Evolutionary conservation across 371 early-diverging fungal species (phyloP).

Genomic region (Syncephalis plumigaleata): DNA sequence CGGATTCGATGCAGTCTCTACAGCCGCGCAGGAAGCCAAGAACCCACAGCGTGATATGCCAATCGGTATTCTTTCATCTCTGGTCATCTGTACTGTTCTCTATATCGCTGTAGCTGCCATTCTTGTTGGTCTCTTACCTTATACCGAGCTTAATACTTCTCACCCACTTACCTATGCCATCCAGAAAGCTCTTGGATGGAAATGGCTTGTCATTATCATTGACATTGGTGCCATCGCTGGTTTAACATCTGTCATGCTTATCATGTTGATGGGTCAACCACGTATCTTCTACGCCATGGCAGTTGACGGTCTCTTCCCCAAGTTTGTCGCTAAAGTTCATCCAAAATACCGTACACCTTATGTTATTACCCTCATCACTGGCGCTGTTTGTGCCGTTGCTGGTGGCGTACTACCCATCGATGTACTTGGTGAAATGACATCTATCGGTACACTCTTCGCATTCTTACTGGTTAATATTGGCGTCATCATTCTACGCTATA

Average conservation of each 20-base stretch:
- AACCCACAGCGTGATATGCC: slow-evolving; percentile 73
- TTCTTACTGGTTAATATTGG: slow-evolving; percentile 70
- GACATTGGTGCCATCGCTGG: slow-evolving; percentile 57
- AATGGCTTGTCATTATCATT: slow-evolving; percentile 52
- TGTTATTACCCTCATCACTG: slow-evolving; percentile 45
- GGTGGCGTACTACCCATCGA: slow-evolving; percentile 67
- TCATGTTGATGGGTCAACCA: slow-evolving; percentile 55
- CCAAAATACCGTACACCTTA: slow-evolving; percentile 48
- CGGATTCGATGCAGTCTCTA: slow-evolving; percentile 82
- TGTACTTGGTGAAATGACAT: slow-evolving; percentile 67
- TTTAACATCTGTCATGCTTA: background rate
- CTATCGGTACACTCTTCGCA: slow-evolving; percentile 68
- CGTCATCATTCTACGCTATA: slow-evolving; percentile 54
- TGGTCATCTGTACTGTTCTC: slow-evolving; percentile 54
- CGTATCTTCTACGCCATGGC: slow-evolving; percentile 84
- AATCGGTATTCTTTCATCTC: slow-evolving; percentile 65
- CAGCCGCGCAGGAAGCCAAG: slow-evolving; percentile 69
- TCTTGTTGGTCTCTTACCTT: slow-evolving; percentile 59
- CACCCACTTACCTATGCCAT: slow-evolving; percentile 4
- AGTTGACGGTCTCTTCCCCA: slow-evolving; percentile 11
- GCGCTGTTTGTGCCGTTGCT: slow-evolving; percentile 42
- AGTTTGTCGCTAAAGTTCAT: slow-evolving; percentile 23
- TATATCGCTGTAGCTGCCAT: slow-evolving; percentile 55
- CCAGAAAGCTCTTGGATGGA: slow-evolving; percentile 11
- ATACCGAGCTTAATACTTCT: slow-evolving; percentile 27